Percentiles rank a stretch among this genome's conserved stretches.
Evolutionary conservation across 495 filamentous ascomycete species (phyloP).

Genomic region (Trichocladium uniseriatum): DNA sequence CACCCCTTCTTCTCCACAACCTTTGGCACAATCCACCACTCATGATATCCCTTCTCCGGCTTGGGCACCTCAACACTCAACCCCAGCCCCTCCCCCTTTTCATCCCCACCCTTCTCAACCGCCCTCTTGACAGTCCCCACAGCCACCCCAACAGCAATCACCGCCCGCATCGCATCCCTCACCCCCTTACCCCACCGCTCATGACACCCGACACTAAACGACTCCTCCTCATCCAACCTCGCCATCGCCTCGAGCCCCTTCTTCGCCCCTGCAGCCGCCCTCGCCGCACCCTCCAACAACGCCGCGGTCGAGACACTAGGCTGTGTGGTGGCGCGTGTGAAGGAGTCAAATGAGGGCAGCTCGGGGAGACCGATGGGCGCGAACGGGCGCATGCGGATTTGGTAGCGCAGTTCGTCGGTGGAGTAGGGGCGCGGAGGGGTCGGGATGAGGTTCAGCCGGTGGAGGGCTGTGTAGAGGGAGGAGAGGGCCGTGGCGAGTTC

Average conservation of each 20-base stretch:
- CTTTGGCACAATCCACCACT: conserved; percentile 73
- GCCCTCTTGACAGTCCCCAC: conserved; percentile 47
- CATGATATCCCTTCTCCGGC: conserved; percentile 51
- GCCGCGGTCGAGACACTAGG: conserved; percentile 27
- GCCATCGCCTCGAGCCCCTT: conserved; percentile 55
- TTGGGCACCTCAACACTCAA: conserved; percentile 49
- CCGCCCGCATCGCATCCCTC: conserved; percentile 52
- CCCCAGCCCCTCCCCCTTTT: conserved; percentile 24
- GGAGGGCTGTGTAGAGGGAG: conserved; percentile 56
- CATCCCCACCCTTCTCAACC: conserved; percentile 9
- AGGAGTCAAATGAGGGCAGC: conserved; percentile 57
- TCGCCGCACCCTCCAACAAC: conserved; percentile 52
- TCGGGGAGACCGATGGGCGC: conserved; percentile 57
- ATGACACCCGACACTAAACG: conserved; percentile 42
- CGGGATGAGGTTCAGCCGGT: conserved; percentile 50
- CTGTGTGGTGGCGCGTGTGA: conserved; percentile 33
- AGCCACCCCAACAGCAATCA: conserved; percentile 57
- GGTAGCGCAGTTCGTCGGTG: conserved; percentile 61
- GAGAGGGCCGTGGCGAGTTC: conserved; percentile 62
- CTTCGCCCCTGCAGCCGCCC: conserved; percentile 50
- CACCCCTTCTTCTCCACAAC: conserved; percentile 24
- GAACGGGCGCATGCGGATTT: conserved; percentile 87
- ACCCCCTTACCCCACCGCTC: conserved; percentile 49
- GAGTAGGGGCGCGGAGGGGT: conserved; percentile 59
- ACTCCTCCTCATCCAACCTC: conserved; percentile 37